Evolutionary conservation across 108 stramenopile genomes (phyloP).

Genomic region (Aurantiochytrium sp.): DNA sequence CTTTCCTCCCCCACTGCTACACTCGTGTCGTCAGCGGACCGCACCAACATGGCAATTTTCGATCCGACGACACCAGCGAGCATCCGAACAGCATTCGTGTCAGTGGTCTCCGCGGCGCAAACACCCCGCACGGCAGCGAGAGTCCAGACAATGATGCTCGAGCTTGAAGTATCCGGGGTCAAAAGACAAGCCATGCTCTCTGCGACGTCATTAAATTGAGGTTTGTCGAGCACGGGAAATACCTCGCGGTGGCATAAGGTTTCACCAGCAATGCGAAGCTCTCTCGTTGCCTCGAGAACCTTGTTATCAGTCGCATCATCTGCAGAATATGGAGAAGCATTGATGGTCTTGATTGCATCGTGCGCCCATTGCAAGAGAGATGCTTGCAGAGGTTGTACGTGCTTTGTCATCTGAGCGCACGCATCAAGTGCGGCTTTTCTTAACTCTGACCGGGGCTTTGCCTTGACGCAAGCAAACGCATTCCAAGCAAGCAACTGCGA

Average conservation of each 20-base stretch:
- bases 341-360: not conserved
- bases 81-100: not conserved
- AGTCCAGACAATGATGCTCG: not conserved
- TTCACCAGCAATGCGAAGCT: too few species aligned
- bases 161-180: not conserved
- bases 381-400: not conserved
- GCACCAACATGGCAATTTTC: not conserved
- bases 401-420: not conserved
- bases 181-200: not conserved
- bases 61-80: not conserved
- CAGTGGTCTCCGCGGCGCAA: not conserved
- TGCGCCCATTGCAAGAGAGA: not conserved
- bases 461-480: not conserved
- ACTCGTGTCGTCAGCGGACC: not conserved
- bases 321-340: too few species aligned
- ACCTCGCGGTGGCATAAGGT: too few species aligned
- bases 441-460: not conserved
- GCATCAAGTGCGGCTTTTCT: not conserved
- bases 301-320: too few species aligned
- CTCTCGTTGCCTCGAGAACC: too few species aligned
- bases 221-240: too few species aligned
- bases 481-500: not conserved
- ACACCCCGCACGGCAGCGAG: not conserved
- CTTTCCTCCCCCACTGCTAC: not conserved
- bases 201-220: not conserved